Conservation (phyloP, 1,139 yeast species). For the Taiozyma sp. region DNA sequence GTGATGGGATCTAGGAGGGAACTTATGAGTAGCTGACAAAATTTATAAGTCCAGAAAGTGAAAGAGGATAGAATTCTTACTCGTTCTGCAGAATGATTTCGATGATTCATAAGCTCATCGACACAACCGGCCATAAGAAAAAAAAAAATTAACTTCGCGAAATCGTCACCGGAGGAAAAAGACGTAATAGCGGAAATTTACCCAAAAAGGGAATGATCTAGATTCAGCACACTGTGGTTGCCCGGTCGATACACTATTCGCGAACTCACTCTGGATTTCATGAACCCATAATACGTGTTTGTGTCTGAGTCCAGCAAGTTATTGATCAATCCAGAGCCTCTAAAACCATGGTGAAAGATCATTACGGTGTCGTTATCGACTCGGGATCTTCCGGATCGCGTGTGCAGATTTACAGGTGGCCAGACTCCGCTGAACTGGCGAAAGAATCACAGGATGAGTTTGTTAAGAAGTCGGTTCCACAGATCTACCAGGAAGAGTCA, state of each 20-base stretch:
- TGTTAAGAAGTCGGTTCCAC: constrained; percentile 50
- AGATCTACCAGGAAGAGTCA: constrained; percentile 47
- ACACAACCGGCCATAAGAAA: not conserved
- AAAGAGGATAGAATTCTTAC: not conserved
- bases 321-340: not conserved
- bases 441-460: constrained; percentile 24
- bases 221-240: not conserved
- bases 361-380: constrained; percentile 71
- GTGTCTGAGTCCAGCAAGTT: not conserved
- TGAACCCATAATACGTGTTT: not conserved
- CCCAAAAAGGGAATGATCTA: not conserved
- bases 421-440: constrained; percentile 34
- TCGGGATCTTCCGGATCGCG: constrained; percentile 83
- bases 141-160: not conserved
- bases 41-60: not conserved
- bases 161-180: not conserved
- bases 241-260: not conserved
- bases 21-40: not conserved
- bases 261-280: not conserved
- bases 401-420: constrained; percentile 65
- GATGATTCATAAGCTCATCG: not conserved
- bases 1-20: not conserved
- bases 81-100: not conserved
- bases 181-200: not conserved
- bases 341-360: constrained; percentile 12